Evolutionary conservation across 352 stramenopile species (phyloP).

Genomic region (Globisporangium middletonii): DNA sequence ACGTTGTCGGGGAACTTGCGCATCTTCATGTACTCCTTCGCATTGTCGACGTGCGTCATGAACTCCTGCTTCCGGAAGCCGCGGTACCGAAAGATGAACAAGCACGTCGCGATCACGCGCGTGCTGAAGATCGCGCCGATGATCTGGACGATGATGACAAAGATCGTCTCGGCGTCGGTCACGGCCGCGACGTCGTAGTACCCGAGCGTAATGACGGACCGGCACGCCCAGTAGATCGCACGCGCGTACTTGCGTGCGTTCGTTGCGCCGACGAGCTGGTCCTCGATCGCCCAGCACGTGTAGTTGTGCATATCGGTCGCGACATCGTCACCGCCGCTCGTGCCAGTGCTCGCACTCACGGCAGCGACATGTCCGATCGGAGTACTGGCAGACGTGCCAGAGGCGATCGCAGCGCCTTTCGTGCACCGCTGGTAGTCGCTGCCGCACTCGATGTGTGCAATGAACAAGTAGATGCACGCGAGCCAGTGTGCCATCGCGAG

Average conservation of each 20-base stretch:
- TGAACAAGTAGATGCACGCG: slow-evolving; percentile 57
- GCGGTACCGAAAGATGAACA: slow-evolving; percentile 66
- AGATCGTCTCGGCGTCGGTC: slow-evolving; percentile 48
- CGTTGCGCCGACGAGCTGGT: slow-evolving; percentile 44
- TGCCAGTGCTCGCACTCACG: not conserved
- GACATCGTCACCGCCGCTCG: not conserved
- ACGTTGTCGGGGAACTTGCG: slow-evolving; percentile 55
- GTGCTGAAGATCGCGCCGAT: slow-evolving; percentile 61
- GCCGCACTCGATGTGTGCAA: slow-evolving; percentile 65
- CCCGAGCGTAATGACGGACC: slow-evolving; percentile 46
- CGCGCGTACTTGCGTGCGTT: slow-evolving; percentile 44
- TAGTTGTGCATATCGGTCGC: slow-evolving; percentile 10
- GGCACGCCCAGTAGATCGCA: slow-evolving; percentile 52
- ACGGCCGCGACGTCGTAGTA: slow-evolving; percentile 57
- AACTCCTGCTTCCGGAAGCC: slow-evolving; percentile 55
- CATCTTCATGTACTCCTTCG: slow-evolving; percentile 72
- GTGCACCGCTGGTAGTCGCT: slow-evolving; percentile 46
- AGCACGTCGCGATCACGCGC: slow-evolving; percentile 55
- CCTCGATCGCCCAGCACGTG: slow-evolving; percentile 68
- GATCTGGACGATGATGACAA: slow-evolving; percentile 54
- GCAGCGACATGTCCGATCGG: not conserved
- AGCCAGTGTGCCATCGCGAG: slow-evolving; percentile 49
- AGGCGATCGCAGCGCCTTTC: slow-evolving; percentile 18
- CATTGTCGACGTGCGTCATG: slow-evolving; percentile 59
- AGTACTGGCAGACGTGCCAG: not conserved